Evolutionary conservation across 768 basidiomycete species (phyloP).

Genomic region (Brasilioporus rufonigricans): DNA sequence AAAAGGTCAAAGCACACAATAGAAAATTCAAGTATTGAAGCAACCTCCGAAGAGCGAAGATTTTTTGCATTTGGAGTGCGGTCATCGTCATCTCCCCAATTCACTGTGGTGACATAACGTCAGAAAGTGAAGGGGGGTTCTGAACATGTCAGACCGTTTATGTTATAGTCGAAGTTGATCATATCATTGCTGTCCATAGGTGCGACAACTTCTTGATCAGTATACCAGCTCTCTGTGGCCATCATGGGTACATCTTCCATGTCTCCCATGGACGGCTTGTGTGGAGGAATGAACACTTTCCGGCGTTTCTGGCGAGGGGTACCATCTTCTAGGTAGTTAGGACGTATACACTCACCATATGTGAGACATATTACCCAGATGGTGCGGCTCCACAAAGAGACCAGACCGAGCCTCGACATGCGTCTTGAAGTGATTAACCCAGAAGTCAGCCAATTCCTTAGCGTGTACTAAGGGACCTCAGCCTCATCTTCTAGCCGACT

Average conservation of each 20-base stretch:
- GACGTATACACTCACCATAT: not conserved
- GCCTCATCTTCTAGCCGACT: not conserved
- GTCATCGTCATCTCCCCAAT: conserved; percentile 21
- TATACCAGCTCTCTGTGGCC: conserved; percentile 13
- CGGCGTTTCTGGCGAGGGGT: conserved; percentile 47
- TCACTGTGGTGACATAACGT: conserved; percentile 17
- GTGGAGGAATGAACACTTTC: conserved; percentile 29
- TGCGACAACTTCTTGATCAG: conserved; percentile 5
- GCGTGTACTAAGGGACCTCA: conserved; percentile 52
- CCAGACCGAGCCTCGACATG: conserved; percentile 63
- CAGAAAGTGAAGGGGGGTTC: not conserved
- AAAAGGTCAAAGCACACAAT: conserved; percentile 11
- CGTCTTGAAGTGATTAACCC: conserved; percentile 68
- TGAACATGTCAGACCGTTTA: conserved; percentile 18
- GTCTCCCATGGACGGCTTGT: not conserved
- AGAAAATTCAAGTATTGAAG: conserved; percentile 14
- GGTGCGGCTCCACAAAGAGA: conserved; percentile 6
- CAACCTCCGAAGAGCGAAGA: conserved; percentile 63
- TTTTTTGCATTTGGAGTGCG: conserved; percentile 18
- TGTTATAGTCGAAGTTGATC: conserved; percentile 24
- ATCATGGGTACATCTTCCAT: not conserved
- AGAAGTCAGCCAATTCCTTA: conserved; percentile 66
- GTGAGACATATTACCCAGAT: conserved; percentile 13
- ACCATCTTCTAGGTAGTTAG: conserved; percentile 33
- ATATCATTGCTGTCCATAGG: conserved; percentile 11